Evolutionary conservation across 1,139 yeast genomes (phyloP), one percentile per base, ranked within the genome.

Genomic region (Blastobotrys niveus): DNA sequence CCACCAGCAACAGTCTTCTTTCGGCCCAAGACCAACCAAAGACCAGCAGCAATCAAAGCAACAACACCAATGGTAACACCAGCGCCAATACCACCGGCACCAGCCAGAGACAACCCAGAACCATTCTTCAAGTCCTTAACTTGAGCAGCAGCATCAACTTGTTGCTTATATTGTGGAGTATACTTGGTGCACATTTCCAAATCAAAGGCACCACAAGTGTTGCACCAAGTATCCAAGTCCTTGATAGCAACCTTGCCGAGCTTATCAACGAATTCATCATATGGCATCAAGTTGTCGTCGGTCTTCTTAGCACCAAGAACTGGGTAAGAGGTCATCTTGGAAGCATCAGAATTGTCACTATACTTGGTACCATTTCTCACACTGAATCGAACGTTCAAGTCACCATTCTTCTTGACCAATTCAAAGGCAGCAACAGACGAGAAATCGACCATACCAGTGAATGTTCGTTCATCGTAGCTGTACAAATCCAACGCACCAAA

Each of bases 61-160:
- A 68, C 52, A 4, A 67, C 73, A 45, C 68, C 71, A 42, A 71
- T 55, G 20, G 74, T 71, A 36, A 67, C 71, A 55, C 74, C 75
- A n/a, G 75, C 75, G 42, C 75, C 75, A 49, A 71, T 70, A 47
- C 75, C 75, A 48, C 74, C 74, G 26, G 74, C 75, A 34, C 51
- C 73, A 8, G 72, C 73, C 17, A 60, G 55, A 5, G 67, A 47
- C 42, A 70, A 47, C 22, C 64, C 31, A 19, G 52, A 52, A 14
- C 49, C 47, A 31, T 65, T 46, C 34, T 60, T 49, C 27, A 60
- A 49, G 24, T 50, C 48, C 25, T 60, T 51, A 22, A 48, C 47
- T 42, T 57, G 57, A 18, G 65, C 55, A 21, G 53, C 53, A 22
- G 45, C 38, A 21, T 48, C 40, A 40, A 49, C 52, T 3, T 5